A percentile compares a stretch with the other conserved stretches of the same genome.
phyloP scores from a whole-genome alignment of 169 alveolate species.

The Perkinsus olseni region DNA sequence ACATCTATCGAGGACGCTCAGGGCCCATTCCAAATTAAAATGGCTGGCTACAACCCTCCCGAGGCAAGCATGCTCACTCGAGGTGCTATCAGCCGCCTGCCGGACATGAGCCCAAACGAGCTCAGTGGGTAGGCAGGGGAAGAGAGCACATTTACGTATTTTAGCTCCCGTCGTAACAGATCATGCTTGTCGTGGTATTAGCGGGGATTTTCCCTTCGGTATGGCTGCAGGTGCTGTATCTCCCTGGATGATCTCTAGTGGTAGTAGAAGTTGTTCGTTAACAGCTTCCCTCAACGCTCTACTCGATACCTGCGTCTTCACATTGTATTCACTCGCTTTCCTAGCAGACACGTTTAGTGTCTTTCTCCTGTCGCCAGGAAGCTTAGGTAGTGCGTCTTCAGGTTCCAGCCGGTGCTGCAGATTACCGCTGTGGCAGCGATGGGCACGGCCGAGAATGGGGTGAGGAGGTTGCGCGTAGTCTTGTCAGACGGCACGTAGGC shows the following conservation, averaged over 20 bases:
- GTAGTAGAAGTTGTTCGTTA: no score
- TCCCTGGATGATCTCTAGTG: no score
- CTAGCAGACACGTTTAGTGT: no score
- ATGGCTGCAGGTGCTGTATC: no score
- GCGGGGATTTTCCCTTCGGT: no score
- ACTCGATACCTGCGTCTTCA: no score
- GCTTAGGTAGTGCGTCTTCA: no score
- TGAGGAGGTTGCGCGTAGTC: background rate
- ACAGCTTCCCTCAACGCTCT: no score
- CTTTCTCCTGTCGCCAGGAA: background rate
- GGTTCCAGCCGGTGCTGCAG: background rate
- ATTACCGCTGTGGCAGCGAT: background rate
- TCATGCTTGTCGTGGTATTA: no score
- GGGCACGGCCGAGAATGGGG: background rate
- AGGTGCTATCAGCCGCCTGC: background rate
- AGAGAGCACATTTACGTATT: background rate
- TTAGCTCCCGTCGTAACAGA: no score
- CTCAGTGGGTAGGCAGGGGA: background rate
- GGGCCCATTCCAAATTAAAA: background rate
- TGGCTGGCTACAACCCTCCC: background rate
- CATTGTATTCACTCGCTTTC: no score
- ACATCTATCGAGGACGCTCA: background rate
- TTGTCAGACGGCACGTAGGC: background rate
- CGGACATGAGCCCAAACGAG: background rate
- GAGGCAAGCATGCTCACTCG: background rate